Evolutionary conservation across 345 rosid genomes (phyloP), one percentile per base, ranked within the genome.

Genomic region (Sisymbrium altissimum): DNA sequence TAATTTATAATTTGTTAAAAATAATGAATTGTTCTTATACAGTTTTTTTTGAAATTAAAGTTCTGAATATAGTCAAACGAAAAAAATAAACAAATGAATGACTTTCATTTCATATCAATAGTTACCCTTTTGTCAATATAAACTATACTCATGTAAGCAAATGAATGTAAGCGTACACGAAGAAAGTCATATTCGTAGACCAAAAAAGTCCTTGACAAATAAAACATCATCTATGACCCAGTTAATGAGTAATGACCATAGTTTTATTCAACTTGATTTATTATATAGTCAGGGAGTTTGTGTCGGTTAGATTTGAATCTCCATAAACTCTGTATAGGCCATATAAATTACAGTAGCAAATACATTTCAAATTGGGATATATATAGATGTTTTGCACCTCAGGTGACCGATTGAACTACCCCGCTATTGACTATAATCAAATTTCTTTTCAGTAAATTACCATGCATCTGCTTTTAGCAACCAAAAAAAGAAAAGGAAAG

Each of bases 51-150:
- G 32, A 14, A n/a, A 23, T 19, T 21, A 10, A 50, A 23, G 30
- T 21, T 50, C 7, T 27, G 8, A 46, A 25, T 30, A 43, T 23
- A 50, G 30, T 50, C 9, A 44, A 32, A 43, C 4, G 10, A 21
- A 45, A 58, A 48, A 46, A 6, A 27, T 0, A 69, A 44, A 27
- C 0, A 69, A 44, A 32, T 36, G 52, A 62, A 14, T 19, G 53
- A 50, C 43, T 40, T 62, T 40, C 69, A 18, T 52, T 13, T 72
- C 57, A 32, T 14, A 21, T 43, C 36, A 64, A 11, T 43, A 43
- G 6, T 63, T 9, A 64, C 53, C 56, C 55, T 72, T 64, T 53
- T 21, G 32, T 63, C 64, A 63, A 52, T 63, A 30, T 41, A 53
- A n/a, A 72, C 33, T 29, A 40, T 63, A 62, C 27, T 27, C 25